Evolutionary conservation across 106 monocot species (phyloP).

Genomic region (Gastrodia elata): DNA sequence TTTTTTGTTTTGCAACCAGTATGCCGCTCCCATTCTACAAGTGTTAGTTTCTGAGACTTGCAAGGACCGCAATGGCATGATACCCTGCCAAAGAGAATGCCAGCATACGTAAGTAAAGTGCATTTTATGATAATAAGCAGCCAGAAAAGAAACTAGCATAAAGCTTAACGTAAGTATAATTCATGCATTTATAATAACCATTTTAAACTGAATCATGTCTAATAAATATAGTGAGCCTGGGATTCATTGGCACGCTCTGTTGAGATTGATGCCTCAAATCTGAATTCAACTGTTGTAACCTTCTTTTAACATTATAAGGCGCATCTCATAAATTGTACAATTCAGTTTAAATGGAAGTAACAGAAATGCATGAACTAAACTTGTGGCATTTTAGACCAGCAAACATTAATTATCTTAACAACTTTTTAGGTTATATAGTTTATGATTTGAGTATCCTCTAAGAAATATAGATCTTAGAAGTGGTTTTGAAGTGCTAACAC

Average conservation of each 20-base stretch:
- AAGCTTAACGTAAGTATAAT: neutral
- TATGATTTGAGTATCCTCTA: no score
- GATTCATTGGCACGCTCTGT: neutral
- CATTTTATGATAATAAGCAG: slow-evolving; percentile 4
- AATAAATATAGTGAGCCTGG: no score
- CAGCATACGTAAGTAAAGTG: neutral
- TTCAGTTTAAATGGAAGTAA: neutral
- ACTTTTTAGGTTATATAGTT: no score
- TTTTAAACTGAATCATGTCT: no score
- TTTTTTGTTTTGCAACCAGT: slow-evolving; percentile 84
- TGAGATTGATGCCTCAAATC: neutral
- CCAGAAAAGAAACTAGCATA: neutral
- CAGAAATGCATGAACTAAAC: neutral
- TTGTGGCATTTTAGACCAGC: neutral
- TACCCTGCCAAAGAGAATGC: slow-evolving; percentile 32
- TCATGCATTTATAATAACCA: no score
- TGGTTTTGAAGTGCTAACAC: neutral
- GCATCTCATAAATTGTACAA: neutral
- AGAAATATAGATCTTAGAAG: neutral
- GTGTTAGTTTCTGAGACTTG: slow-evolving; percentile 42
- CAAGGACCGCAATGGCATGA: slow-evolving; percentile 70
- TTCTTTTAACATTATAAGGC: neutral
- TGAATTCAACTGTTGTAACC: neutral
- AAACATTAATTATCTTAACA: no score
- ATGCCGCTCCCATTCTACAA: slow-evolving; percentile 84